phyloP scores from a whole-genome alignment of 1,284 basidiomycete genomes.

The Boletus calvinii region DNA sequence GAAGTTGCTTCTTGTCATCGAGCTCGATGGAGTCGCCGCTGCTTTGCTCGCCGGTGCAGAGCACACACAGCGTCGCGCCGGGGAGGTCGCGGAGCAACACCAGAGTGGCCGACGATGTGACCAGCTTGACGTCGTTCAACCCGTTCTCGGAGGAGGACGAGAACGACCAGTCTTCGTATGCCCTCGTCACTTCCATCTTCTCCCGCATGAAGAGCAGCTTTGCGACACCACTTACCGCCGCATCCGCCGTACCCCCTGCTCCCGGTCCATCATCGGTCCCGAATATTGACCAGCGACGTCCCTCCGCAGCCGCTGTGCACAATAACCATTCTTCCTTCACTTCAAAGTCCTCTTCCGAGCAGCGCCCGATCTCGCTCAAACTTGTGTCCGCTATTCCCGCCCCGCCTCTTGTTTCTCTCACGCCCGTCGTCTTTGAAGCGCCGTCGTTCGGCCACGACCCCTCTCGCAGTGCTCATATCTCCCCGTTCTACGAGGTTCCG shows the following conservation, averaged over 20 bases:
- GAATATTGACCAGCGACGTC: conserved; percentile 53
- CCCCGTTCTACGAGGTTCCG: conserved; percentile 51
- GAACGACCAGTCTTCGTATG: conserved; percentile 78
- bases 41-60: conserved; percentile 40
- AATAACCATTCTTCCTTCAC: conserved; percentile 47
- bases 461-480: conserved; percentile 50
- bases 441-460: conserved; percentile 63
- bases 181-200: conserved; percentile 72
- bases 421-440: conserved; percentile 73
- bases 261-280: conserved; percentile 28
- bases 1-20: conserved; percentile 7
- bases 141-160: conserved; percentile 86
- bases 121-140: conserved; percentile 76
- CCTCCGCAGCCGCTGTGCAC: conserved; percentile 46
- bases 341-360: conserved; percentile 44
- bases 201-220: conserved; percentile 77
- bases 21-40: conserved; percentile 32
- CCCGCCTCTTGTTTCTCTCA: conserved; percentile 78
- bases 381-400: conserved; percentile 59
- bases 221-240: conserved; percentile 57
- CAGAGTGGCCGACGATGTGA: conserved; percentile 63
- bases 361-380: conserved; percentile 57
- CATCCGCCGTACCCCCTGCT: conserved; percentile 36
- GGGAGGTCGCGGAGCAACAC: conserved; percentile 63
- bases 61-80: conserved; percentile 41